phyloP scores from a whole-genome alignment of 192 early-diverging fungal genomes.

The Coemansia sp. region DNA sequence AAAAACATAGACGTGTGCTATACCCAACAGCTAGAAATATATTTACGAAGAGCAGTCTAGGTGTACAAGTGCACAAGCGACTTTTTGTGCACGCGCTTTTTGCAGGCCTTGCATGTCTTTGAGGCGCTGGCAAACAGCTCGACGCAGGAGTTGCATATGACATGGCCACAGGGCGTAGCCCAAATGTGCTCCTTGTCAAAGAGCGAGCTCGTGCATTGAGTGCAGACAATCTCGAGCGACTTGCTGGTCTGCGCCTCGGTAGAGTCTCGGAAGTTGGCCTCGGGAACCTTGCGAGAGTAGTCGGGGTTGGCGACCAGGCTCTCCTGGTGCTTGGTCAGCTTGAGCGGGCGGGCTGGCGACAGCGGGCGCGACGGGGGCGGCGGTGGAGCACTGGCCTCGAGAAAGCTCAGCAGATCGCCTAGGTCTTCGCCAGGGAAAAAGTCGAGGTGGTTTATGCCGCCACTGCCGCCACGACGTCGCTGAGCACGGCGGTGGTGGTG shows the following conservation, averaged over 20 bases:
- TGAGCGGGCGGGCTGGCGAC: conserved; percentile 29
- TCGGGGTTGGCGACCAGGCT: conserved; percentile 19
- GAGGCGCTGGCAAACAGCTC: conserved; percentile 19
- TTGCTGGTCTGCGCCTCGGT: not conserved
- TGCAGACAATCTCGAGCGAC: conserved; percentile 37
- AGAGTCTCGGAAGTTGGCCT: conserved; percentile 40
- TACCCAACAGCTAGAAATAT: not conserved
- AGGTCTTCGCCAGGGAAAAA: conserved; percentile 46
- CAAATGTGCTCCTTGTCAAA: conserved; percentile 39
- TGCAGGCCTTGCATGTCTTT: conserved; percentile 34
- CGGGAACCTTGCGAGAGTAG: conserved; percentile 36
- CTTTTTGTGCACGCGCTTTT: conserved; percentile 30
- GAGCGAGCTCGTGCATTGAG: conserved; percentile 22
- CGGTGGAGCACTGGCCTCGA: conserved; percentile 40
- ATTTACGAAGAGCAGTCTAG: not conserved
- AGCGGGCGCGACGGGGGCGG: conserved; percentile 25
- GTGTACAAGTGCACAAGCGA: conserved; percentile 38
- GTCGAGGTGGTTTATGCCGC: conserved; percentile 27
- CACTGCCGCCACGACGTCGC: not conserved
- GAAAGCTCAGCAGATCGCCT: conserved; percentile 33
- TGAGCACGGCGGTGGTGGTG: conserved; percentile 1
- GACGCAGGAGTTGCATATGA: conserved; percentile 43
- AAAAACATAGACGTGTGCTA: not conserved
- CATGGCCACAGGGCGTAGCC: conserved; percentile 48
- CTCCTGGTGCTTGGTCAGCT: conserved; percentile 32